Conservation (phyloP, 805 yeast species). For the Yamadazyma laniorum region DNA sequence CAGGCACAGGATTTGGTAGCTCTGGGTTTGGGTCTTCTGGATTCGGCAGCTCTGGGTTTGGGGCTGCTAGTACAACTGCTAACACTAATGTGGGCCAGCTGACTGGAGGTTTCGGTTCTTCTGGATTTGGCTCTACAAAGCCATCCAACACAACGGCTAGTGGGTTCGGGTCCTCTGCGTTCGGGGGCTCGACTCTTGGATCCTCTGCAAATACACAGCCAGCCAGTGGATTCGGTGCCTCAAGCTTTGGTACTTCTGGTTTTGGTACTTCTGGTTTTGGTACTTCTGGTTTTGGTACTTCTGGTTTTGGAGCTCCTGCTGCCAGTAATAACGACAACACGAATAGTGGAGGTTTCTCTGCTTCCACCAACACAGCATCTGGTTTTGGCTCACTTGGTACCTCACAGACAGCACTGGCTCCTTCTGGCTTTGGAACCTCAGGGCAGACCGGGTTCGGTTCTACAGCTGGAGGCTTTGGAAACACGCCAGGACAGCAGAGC, state of each 20-base stretch:
- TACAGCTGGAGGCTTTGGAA: too few species aligned
- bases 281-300: slow-evolving; percentile 4
- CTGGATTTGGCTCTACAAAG: slow-evolving; percentile 13
- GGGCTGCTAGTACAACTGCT: neutral
- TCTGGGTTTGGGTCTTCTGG: slow-evolving; percentile 9
- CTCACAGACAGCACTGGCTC: neutral
- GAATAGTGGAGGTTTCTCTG: too few species aligned
- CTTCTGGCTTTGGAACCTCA: neutral
- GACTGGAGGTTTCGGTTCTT: too few species aligned
- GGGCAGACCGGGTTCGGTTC: slow-evolving; percentile 8
- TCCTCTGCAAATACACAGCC: too few species aligned
- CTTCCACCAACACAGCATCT: neutral
- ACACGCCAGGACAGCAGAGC: too few species aligned
- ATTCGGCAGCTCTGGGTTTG: slow-evolving; percentile 4
- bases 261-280: slow-evolving; percentile 9
- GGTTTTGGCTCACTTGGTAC: neutral
- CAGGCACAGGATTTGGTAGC: slow-evolving; percentile 13
- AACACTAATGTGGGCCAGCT: too few species aligned
- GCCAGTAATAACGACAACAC: too few species aligned
- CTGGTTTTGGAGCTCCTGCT: slow-evolving; percentile 14
- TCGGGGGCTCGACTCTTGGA: slow-evolving; percentile 14
- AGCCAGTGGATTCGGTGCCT: slow-evolving; percentile 3
- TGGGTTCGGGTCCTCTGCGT: slow-evolving; percentile 13
- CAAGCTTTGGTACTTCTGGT: slow-evolving; percentile 14
- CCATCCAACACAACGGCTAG: slow-evolving; percentile 5